phyloP scores from a whole-genome alignment of 2,329 filamentous ascomycete genomes.

The Monosporascus sp. region DNA sequence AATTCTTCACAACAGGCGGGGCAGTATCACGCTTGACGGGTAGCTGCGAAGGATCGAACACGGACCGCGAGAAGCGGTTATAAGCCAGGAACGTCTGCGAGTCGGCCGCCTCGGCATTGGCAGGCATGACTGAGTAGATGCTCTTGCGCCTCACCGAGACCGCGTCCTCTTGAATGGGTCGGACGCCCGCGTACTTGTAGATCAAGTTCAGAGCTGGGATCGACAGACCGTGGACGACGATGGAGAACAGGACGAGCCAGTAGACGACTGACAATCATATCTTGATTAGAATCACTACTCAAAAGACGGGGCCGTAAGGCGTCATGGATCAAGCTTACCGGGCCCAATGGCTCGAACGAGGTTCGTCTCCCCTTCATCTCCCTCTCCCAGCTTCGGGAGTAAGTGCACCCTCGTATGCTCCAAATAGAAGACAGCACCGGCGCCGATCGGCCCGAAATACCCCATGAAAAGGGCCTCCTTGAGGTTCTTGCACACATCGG shows the following conservation, averaged over 20 bases:
- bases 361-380: constrained; percentile 17
- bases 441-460: constrained; percentile 72
- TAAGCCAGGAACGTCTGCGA: constrained; percentile 37
- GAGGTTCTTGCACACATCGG: constrained; percentile 43
- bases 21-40: not conserved
- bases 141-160: constrained; percentile 33
- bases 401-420: constrained; percentile 37
- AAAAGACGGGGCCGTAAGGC: no score
- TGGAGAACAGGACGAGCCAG: constrained; percentile 36
- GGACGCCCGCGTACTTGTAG: constrained; percentile 33
- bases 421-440: constrained; percentile 72
- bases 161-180: constrained; percentile 38
- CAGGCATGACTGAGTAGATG: constrained; percentile 29
- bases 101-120: constrained; percentile 35
- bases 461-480: constrained; percentile 58
- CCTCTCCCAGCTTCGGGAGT: constrained; percentile 25
- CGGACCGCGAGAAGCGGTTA: constrained; percentile 42
- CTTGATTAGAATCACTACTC: no score
- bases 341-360: constrained; percentile 33
- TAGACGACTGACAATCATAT: constrained; percentile 28
- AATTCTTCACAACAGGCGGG: no score
- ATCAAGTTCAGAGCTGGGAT: constrained; percentile 38
- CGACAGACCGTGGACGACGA: constrained; percentile 42
- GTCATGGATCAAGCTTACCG: constrained; percentile 10
- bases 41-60: constrained; percentile 3